These are phyloP conservation scores for Arabidopsis suecica DNA, from an alignment of 345 rosid genomes.

Conservation along the genomic window DNA sequence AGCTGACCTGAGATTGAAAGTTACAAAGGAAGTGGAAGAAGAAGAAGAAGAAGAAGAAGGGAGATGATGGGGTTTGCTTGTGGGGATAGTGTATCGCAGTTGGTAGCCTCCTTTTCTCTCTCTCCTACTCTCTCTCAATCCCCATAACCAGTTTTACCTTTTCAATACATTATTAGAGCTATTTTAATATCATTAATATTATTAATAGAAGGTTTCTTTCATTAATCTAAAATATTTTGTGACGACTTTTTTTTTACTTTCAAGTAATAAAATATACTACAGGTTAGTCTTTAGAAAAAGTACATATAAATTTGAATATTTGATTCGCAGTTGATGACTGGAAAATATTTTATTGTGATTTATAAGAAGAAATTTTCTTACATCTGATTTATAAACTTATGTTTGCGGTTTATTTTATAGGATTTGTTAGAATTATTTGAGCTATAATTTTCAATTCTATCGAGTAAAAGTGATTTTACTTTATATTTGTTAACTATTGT, in stretches of 20 bases:
- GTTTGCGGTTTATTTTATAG: neutral
- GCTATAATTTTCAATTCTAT: too few species aligned
- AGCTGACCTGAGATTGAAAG: constrained; percentile 36
- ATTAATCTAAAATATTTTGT: neutral
- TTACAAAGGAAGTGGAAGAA: neutral
- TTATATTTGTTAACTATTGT: too few species aligned
- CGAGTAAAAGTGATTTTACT: too few species aligned
- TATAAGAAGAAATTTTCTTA: neutral
- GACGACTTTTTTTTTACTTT: neutral
- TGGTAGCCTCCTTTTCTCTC: constrained; percentile 30
- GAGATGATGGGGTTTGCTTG: constrained; percentile 36
- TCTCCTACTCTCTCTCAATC: constrained; percentile 18
- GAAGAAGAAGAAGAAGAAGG: neutral
- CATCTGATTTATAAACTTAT: neutral
- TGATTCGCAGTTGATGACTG: too few species aligned
- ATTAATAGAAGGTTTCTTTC: neutral
- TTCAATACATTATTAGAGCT: constrained; percentile 22
- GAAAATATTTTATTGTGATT: neutral
- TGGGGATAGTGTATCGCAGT: constrained; percentile 43
- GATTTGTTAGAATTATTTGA: too few species aligned
- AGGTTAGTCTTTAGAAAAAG: neutral
- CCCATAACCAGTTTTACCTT: constrained; percentile 29
- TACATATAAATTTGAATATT: too few species aligned
- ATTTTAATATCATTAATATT: too few species aligned
- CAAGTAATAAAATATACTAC: too few species aligned